Evolutionary conservation across 2,329 filamentous ascomycete genomes (phyloP), one percentile per base, ranked within the genome.

Genomic region (Penicillium nordicum): DNA sequence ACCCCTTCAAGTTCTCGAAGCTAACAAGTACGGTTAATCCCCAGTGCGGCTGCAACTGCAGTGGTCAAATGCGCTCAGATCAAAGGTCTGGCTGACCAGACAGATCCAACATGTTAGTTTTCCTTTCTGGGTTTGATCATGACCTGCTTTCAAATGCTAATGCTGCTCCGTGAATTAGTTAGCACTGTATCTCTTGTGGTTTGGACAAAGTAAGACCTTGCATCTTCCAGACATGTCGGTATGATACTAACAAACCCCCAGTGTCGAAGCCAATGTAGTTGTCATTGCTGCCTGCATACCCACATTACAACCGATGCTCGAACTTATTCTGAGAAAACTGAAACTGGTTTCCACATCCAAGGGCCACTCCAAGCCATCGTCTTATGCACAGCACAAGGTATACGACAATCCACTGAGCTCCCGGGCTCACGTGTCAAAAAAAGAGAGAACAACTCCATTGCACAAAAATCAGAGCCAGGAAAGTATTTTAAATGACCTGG

Each of bases 131-230:
- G 5, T 21, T 16, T 12, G 34, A 16, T 23, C 4, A 12, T 34
- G 25, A 21, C 16, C 21, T 34, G 12, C 18, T 37, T 25, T 8
- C 10, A 25, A 12, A 25, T 37, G n/a, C 45, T 48, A 27, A 48
- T 12, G 11, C 29, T 23, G 12, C 2, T 6, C 14, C 5, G 5
- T 42, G 38, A 66, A 63, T 21, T 38, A 71, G 65, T 64, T 46
- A 69, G 74, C 18, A 78, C 75, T 6, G 70, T 72, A 0, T 71
- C 77, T 25, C 66, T 79, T 7, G 69, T 78, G 0, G 72, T 79
- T 30, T 80, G 78, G 77, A 79, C 77, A 6, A 70, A 73, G 77
- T 78, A 69, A 42, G 63, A 51, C 10, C 34, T 23, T 23, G 12
- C 14, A 18, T n/a, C 10, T 25, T 11, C 9, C 9, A 11, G 4